Base-by-base conservation (phyloP, 192 early-diverging fungal genomes). In the Tieghemiomyces parasiticus region DNA sequence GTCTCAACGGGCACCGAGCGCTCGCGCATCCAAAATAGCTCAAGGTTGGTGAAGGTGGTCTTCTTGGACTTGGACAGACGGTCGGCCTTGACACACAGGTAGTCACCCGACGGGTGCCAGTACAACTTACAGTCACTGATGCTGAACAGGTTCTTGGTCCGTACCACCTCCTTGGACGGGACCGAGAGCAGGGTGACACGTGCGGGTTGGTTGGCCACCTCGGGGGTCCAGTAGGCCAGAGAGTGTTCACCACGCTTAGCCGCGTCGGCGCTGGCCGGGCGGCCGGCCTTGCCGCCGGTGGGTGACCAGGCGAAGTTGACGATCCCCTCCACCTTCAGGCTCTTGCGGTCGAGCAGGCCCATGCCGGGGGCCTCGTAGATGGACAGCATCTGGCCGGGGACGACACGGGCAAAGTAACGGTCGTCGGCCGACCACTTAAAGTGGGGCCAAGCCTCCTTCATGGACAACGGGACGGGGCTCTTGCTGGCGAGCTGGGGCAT, bases 81-180 rank as follows among this genome's bases (percentile, higher is more conserved):
- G 62, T 93, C 90, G 30, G 97, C 94, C 65, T 85, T 85, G 71
- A 96, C 94, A 35, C 88, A 85, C 35, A 99, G 76, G 72, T 89
- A 91, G 49, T 92, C 80, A 61, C 94, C 94, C 61, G 76, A 73
- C 32, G 79, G 79, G 66, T 97, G 93, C 92, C 92, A 97, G 79
- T 83, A 80, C 56, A 99, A 73, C 51, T 89, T 87, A 66, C 88
- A 90, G 47, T 86, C 81, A 51, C 76, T 82, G 34, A 96, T 93
- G 72, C 82, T 92, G 77, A 96, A 93, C 80, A 99, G 80, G 74
- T 97, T 97, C 83, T 97, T 99, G 53, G 92, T 95, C 59, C 92
- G 84, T 42, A 96, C 59, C 58, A 94, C 80, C 54, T 91, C 82
- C 68, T 87, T 85, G 61, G 61, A 70, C 29, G 93, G 94, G n/a